Evolutionary conservation across 2,329 filamentous ascomycete genomes (phyloP).

Genomic region (Pochonia chlamydosporia): DNA sequence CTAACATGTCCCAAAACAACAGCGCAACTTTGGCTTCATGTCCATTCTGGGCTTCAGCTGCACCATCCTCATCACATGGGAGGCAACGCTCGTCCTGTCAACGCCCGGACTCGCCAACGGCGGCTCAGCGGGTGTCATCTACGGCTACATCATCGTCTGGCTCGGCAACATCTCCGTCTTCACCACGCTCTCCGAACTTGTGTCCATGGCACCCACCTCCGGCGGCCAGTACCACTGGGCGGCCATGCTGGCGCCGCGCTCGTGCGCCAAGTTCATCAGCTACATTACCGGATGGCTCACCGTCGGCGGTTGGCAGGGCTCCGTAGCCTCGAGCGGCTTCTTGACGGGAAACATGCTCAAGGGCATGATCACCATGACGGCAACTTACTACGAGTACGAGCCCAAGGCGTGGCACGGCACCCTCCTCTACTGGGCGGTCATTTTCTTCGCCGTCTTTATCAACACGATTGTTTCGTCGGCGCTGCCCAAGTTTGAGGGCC

Average conservation of each 20-base stretch:
- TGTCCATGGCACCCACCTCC: constrained; percentile 41
- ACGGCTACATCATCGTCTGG: constrained; percentile 43
- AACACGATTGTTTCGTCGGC: constrained; percentile 40
- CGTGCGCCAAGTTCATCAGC: constrained; percentile 45
- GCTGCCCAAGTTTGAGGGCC: constrained; percentile 44
- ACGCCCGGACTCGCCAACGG: constrained; percentile 29
- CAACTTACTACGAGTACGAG: not conserved
- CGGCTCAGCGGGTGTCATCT: constrained; percentile 47
- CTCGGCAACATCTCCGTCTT: constrained; percentile 39
- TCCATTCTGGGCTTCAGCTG: constrained; percentile 48
- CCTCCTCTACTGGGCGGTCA: constrained; percentile 41
- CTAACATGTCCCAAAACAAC: not conserved
- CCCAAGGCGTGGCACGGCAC: constrained; percentile 41
- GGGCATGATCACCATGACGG: constrained; percentile 26
- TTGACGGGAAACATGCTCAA: constrained; percentile 43
- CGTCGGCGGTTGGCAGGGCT: constrained; percentile 40
- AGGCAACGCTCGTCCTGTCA: constrained; percentile 26
- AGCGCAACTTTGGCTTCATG: constrained; percentile 44
- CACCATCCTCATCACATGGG: constrained; percentile 49
- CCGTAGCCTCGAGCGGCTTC: constrained; percentile 28
- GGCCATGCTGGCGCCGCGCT: constrained; percentile 41
- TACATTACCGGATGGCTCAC: constrained; percentile 46
- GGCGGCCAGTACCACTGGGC: constrained; percentile 60
- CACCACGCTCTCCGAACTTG: constrained; percentile 32
- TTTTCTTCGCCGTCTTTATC: constrained; percentile 40